Conservation (phyloP, 1,284 basidiomycete genomes). For the Ganoderma boninense region DNA sequence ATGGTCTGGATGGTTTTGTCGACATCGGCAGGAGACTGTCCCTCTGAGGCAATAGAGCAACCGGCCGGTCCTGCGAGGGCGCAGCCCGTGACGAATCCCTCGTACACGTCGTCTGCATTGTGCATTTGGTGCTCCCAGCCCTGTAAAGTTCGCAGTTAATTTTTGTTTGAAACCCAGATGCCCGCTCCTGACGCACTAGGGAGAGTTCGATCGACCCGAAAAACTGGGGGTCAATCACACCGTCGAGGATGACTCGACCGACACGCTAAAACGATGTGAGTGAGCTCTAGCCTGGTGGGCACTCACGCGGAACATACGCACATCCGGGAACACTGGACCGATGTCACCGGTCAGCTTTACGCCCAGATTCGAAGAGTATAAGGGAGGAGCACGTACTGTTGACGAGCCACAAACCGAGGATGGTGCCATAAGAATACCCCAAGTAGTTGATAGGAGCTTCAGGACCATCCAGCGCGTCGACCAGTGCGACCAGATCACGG, state of each 20-base stretch:
- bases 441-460: conserved; percentile 25
- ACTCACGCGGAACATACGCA: not conserved
- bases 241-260: conserved; percentile 25
- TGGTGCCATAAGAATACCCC: conserved; percentile 25
- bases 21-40: not conserved
- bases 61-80: conserved; percentile 21
- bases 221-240: conserved; percentile 15
- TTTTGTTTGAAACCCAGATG: not conserved
- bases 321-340: conserved; percentile 30
- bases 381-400: not conserved
- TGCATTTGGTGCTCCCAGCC: conserved; percentile 3
- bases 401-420: conserved; percentile 26
- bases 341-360: not conserved
- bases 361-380: not conserved
- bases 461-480: conserved; percentile 27
- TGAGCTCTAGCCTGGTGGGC: not conserved
- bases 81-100: conserved; percentile 25
- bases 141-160: not conserved
- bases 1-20: no score
- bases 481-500: conserved; percentile 27
- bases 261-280: conserved; percentile 22
- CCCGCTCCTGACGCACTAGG: not conserved
- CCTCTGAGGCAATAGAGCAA: conserved; percentile 12
- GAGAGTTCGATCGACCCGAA: conserved; percentile 7
- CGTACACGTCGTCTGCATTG: conserved; percentile 20